Conservation (phyloP, 202 grass and related monocot species). For the Panicum hallii region DNA sequence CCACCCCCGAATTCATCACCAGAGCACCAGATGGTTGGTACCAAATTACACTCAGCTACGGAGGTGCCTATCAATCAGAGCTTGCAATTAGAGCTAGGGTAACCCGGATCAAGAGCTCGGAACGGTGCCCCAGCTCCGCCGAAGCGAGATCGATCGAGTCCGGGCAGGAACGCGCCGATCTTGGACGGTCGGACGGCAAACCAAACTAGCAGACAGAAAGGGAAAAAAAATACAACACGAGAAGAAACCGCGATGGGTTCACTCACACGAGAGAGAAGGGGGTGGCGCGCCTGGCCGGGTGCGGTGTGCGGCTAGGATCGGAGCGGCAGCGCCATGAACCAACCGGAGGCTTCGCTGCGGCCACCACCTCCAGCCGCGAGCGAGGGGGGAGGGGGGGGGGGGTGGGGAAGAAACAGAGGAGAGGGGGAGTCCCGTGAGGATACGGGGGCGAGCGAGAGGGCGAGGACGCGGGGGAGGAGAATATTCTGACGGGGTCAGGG, state of each 20-base stretch:
- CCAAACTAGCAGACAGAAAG: not conserved
- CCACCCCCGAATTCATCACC: not conserved
- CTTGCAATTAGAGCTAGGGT: not conserved
- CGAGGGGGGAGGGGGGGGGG: not conserved
- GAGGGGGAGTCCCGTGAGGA: not conserved
- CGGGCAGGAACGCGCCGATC: constrained; percentile 26
- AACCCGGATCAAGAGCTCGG: constrained; percentile 13
- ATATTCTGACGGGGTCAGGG: constrained; percentile 46
- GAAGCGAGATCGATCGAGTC: constrained; percentile 17
- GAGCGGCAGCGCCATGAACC: constrained; percentile 40
- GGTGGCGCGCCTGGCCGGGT: not conserved
- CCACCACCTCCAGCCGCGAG: not conserved
- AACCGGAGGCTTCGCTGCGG: not conserved
- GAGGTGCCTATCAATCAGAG: not conserved
- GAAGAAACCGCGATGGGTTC: not conserved
- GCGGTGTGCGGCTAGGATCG: not conserved
- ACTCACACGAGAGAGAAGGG: not conserved
- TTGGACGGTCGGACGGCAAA: not conserved
- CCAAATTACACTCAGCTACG: constrained; percentile 2
- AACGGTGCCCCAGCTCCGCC: not conserved
- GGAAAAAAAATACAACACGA: not conserved
- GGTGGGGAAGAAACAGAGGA: not conserved
- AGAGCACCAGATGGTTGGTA: not conserved
- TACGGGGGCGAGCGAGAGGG: not conserved
- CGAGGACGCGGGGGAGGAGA: constrained; percentile 17